Evolutionary conservation across 2,329 filamentous ascomycete genomes (phyloP).

Genomic region (Fusarium sublunatum): DNA sequence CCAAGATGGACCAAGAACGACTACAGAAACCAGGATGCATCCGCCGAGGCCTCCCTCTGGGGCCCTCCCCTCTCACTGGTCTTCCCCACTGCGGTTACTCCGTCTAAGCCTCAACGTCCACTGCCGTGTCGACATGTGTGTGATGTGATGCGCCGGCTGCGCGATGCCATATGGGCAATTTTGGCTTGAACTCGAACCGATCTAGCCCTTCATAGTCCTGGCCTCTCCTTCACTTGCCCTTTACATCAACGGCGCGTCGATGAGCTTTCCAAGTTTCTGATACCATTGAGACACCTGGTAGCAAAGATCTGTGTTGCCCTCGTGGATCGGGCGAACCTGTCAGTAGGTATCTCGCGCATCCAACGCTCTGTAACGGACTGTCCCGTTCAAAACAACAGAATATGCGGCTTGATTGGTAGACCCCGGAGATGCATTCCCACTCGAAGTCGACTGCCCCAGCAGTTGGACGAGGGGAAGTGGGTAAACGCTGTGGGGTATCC

Average conservation of each 20-base stretch:
- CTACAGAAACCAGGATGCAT: constrained; percentile 27
- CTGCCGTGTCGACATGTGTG: constrained; percentile 40
- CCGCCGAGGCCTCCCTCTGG: constrained; percentile 33
- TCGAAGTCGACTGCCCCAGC: constrained; percentile 32
- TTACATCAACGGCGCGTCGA: background rate
- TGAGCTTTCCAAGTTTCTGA: constrained; percentile 7
- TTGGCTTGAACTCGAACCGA: background rate
- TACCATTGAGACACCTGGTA: constrained; percentile 14
- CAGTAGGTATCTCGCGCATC: constrained; percentile 38
- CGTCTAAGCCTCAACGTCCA: constrained; percentile 41
- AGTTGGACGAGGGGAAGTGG: constrained; percentile 46
- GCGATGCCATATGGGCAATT: constrained; percentile 26
- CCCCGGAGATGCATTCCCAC: constrained; percentile 27
- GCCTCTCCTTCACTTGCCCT: too few relatives aligned
- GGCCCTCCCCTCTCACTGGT: constrained; percentile 20
- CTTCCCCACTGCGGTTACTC: constrained; percentile 34
- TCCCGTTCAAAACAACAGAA: constrained; percentile 15
- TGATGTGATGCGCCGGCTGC: constrained; percentile 30
- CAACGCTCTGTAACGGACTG: constrained; percentile 30
- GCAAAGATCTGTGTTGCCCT: constrained; percentile 12
- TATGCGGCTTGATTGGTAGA: constrained; percentile 18
- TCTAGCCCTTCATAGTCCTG: background rate
- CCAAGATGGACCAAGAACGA: constrained; percentile 4
- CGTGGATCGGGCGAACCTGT: too few relatives aligned
- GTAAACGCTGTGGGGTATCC: constrained; percentile 31